Percentiles rank a stretch among this genome's conserved stretches.
phyloP scores from a whole-genome alignment of 768 basidiomycete genomes.

The Kwoniella sp. region DNA sequence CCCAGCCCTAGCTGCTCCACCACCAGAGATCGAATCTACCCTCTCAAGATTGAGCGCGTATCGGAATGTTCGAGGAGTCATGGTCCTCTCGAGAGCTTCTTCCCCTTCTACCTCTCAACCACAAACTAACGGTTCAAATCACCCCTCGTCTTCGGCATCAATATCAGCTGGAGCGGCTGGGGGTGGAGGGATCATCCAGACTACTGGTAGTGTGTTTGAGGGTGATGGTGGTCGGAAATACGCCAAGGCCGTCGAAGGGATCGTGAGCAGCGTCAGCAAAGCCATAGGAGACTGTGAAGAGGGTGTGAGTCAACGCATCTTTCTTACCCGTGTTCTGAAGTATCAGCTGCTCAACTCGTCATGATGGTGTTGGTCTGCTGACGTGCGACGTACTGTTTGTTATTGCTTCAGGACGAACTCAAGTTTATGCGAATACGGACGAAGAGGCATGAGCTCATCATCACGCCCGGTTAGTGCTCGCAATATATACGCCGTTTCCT shows the following conservation, averaged over 20 bases:
- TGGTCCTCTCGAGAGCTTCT: conserved; percentile 69
- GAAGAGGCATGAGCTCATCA: conserved; percentile 88
- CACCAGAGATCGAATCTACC: conserved; percentile 81
- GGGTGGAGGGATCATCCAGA: conserved; percentile 66
- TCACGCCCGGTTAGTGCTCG: conserved; percentile 82
- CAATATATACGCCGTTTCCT: too few species aligned
- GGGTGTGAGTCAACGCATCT: conserved; percentile 58
- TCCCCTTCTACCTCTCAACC: background rate
- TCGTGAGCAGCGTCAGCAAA: conserved; percentile 75
- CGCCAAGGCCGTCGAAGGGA: conserved; percentile 57
- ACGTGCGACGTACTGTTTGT: background rate
- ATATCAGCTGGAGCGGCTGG: background rate
- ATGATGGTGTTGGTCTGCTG: background rate
- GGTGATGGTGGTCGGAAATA: conserved; percentile 52
- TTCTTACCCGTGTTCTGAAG: background rate
- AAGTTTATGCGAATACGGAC: conserved; percentile 88
- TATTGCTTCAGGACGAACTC: conserved; percentile 69
- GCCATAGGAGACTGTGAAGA: conserved; percentile 77
- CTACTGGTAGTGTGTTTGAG: conserved; percentile 58
- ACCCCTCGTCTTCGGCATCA: background rate
- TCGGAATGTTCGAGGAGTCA: conserved; percentile 81
- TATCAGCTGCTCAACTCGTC: too few species aligned
- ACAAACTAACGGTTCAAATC: too few species aligned
- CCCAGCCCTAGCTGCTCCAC: conserved; percentile 28
- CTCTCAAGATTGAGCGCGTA: conserved; percentile 75